Evolutionary conservation across 2,329 filamentous ascomycete genomes (phyloP), one percentile per base, ranked within the genome.

Genomic region (Blastomyces parvus): DNA sequence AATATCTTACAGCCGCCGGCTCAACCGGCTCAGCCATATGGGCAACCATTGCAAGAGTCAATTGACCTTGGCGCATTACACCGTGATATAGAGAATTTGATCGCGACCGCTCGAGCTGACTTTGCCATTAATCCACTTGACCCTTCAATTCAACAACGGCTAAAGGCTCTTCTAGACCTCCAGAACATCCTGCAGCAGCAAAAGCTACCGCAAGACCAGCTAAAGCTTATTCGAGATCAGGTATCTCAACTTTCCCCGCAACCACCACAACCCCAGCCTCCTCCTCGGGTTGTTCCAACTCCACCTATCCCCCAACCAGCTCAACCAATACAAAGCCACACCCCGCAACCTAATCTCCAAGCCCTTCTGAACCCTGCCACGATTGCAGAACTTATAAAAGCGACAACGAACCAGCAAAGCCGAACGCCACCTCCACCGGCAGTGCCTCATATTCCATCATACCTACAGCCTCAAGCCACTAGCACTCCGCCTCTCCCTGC

Each of bases 161-260:
- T 96, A 72, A 89, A 90, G 78, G 91, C 91, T 66, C 84, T 97
- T 69, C 80, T 92, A 76, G 90, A 94, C 76, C 83, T 97, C 67
- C 90, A 96, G 79, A 86, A 83, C 69, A 84, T 93, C 68, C 80
- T 97, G 72, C 86, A 89, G 74, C 87, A 83, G 69, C 88, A 91
- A 76, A 86, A 87, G 72, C 82, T 96, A 74, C 88, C 88, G 64
- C 86, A 86, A 70, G 87, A 92, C 72, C 89, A 96, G 79, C 83
- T 96, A 73, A 86, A 89, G 77, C 85, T 89, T 74, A 89, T 96
- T 77, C 90, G 88, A 77, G 87, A 88, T 74, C 90, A 94, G 83
- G 87, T 97, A 76, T 86, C 88, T 75, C 86, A 87, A 76, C 83
- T 96, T 75, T 84, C 78, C 44, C 85, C 81, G 25, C 70, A 71